Base-by-base conservation (phyloP, 1,139 yeast genomes). In the Kodamaea derodonti region DNA sequence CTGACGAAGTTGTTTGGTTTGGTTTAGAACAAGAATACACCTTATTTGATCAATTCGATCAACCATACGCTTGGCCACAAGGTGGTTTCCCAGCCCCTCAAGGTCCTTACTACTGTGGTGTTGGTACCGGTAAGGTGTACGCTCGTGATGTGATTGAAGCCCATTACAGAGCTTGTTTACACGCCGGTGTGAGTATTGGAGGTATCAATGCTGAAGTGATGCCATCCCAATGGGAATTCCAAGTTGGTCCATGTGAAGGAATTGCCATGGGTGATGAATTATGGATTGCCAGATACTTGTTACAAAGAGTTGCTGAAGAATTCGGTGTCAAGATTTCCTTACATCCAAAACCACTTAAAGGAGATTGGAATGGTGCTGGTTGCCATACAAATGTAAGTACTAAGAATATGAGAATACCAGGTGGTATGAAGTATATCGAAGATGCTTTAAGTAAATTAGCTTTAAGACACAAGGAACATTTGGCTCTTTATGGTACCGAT, bases 221-320 rank as follows among this genome's bases (percentile, higher is more conserved):
- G 97, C 98, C 98, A 40, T 87, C 97, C 41, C 98, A 92, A 78
- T 92, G 98, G 98, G 98, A 92, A 74, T 92, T 85, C 85, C 98
- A 92, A 75, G 97, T 92, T 52, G 98, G 98, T 58, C 98, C 98
- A 47, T 87, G 97, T 70, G 78, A 68, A 47, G 98, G 98, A 58
- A 90, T 92, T 62, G 65, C 70, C 52, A 90, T 92, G 97, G 98
- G 97, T 64, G 98, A 92, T 66, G 82, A 92, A 66, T 78, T 92
- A 63, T 90, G 97, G 92, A 78, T 90, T 56, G 94, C 97, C 45
- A 83, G 98, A 69, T 92, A 86, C 67, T 74, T 92, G 54, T 74
- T 92, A 60, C 81, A 80, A 68, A 84, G 97, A 69, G 95, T 88
- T 41, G 97, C 97, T 50, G 98, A 92, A 74, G 98, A 92, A 68